Evolutionary conservation across 129 eudicot species (phyloP), one percentile per base, ranked within the genome.

Genomic region (Erigeron canadensis): DNA sequence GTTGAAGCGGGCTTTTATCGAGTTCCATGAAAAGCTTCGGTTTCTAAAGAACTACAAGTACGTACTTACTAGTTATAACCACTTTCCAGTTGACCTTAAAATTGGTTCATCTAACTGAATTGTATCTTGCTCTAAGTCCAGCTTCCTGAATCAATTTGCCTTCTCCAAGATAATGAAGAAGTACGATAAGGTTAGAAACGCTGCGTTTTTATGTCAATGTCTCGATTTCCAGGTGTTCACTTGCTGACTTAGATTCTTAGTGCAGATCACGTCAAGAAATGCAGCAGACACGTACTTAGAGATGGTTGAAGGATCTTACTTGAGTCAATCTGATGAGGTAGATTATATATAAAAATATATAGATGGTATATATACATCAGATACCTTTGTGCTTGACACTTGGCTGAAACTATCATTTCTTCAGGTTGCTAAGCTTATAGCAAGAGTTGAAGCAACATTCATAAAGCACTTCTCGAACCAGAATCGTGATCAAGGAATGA

Each of bases 91-190:
- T 58, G 23, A 57, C 23, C 15, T 43, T 6, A n/a, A 44, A 2
- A 59, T 73, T 50, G 22, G 42, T 1, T 48, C 6, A 42, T 48
- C 11, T 19, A 60, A 69, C 47, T 50, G 48, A 46, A 21, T 59
- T 77, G 39, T 70, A 17, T 77, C 50, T 48, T 70, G 66, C 22
- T 63, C n/a, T 41, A 50, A 71, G 63, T 69, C 65, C 89, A 87
- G 94, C 63, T 87, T 84, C 43, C 70, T 80, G 73, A 87, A 87
- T 47, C 79, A 74, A 46, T 41, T 80, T 79, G 89, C 89, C 0
- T 79, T 84, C 63, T 84, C 87, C 18, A 84, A 84, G 79, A 84
- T 87, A 73, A 74, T 87, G 89, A 82, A 87, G 80, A 87, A 87
- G 54, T 84, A 87, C 41, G 94, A 87, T 63, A 84, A 87, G 94